phyloP scores from a whole-genome alignment of 768 basidiomycete species.

The Lentinula raphanica region DNA sequence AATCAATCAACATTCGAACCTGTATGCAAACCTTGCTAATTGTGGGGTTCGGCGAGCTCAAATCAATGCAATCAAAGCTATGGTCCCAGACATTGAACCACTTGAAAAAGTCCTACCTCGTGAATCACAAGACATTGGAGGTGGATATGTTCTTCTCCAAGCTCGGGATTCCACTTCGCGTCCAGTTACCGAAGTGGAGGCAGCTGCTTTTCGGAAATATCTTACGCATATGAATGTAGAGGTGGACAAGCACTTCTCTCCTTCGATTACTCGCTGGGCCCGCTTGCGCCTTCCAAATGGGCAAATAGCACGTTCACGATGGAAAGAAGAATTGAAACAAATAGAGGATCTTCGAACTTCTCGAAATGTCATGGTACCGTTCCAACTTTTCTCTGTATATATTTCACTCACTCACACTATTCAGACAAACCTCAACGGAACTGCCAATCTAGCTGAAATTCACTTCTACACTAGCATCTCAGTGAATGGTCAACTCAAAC shows the following conservation, averaged over 20 bases:
- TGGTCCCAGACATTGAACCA: slow-evolving; percentile 10
- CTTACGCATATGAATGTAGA: neutral
- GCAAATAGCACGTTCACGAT: slow-evolving; percentile 28
- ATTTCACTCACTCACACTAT: no score
- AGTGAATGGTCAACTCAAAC: neutral
- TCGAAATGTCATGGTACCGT: slow-evolving; percentile 27
- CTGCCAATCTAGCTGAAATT: no score
- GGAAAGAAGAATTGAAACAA: slow-evolving; percentile 21
- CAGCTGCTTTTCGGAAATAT: neutral
- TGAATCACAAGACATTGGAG: slow-evolving; percentile 10
- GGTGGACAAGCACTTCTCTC: neutral
- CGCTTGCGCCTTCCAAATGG: slow-evolving; percentile 31
- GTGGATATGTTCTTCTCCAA: slow-evolving; percentile 10
- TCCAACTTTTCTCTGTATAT: neutral
- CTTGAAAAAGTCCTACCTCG: neutral
- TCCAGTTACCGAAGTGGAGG: slow-evolving; percentile 6
- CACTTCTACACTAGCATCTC: no score
- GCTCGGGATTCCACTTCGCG: slow-evolving; percentile 13
- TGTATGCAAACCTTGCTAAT: slow-evolving; percentile 15
- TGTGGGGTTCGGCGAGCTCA: slow-evolving; percentile 9
- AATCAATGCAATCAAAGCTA: slow-evolving; percentile 14
- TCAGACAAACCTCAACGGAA: no score
- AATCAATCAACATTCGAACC: neutral
- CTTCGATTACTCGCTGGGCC: slow-evolving; percentile 22
- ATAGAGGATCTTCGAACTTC: slow-evolving; percentile 18